These are phyloP conservation scores for Nemania sp. DNA, from an alignment of 2,329 filamentous ascomycete genomes.

Conservation along the genomic window DNA sequence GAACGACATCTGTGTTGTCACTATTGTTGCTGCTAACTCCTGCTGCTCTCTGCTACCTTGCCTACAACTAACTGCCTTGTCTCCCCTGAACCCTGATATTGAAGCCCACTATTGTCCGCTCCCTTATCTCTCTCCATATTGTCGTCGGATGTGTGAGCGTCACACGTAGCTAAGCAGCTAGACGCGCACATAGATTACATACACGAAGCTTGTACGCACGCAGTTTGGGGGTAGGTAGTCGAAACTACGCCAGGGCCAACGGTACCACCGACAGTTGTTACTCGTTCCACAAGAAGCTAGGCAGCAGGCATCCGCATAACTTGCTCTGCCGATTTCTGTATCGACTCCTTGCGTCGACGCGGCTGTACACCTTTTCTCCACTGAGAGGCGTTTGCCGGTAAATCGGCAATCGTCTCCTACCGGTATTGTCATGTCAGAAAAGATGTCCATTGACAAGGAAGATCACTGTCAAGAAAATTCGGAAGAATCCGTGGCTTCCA, in stretches of 20 bases:
- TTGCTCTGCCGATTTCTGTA: conserved; percentile 21
- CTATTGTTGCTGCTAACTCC: conserved; percentile 3
- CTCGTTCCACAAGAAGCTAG: conserved; percentile 33
- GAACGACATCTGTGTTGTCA: conserved; percentile 12
- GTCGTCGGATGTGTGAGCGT: conserved; percentile 19
- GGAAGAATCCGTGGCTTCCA: conserved; percentile 71
- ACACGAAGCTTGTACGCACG: conserved; percentile 12
- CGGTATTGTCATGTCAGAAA: conserved; percentile 70
- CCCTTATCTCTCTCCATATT: not conserved
- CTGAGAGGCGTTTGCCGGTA: conserved; percentile 56
- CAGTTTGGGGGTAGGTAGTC: conserved; percentile 11
- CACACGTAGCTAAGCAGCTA: conserved; percentile 20
- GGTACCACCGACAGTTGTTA: conserved; percentile 25
- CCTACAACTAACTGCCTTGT: not conserved
- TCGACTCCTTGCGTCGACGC: conserved; percentile 31
- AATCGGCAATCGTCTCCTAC: conserved; percentile 56
- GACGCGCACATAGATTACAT: conserved; percentile 31
- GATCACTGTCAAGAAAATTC: conserved; percentile 68
- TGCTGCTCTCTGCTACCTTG: not conserved
- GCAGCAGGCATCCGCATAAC: conserved; percentile 34
- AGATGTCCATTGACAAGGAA: conserved; percentile 75
- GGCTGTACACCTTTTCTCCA: conserved; percentile 23
- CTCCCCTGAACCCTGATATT: conserved; percentile 12
- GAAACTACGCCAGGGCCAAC: conserved; percentile 20
- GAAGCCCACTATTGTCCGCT: conserved; percentile 32